These are phyloP conservation scores for Fraxinus sp. DNA, from an alignment of 305 asterid species.

Conservation along the genomic window DNA sequence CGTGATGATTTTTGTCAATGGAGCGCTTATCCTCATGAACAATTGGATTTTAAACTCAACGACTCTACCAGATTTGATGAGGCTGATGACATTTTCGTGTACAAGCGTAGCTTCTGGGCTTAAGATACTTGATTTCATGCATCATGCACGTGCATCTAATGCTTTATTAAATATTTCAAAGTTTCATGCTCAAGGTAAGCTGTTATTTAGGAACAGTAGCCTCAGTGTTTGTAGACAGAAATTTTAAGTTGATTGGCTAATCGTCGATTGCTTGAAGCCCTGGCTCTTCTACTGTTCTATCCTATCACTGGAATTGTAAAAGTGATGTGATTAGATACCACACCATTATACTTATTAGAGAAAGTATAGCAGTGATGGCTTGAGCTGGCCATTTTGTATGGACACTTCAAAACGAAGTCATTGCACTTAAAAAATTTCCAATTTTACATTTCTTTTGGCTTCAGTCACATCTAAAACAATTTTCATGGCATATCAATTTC, in stretches of 20 bases:
- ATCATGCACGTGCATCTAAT: constrained; percentile 32
- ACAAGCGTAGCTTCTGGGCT: constrained; percentile 35
- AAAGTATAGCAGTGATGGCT: not conserved
- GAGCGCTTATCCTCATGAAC: constrained; percentile 6
- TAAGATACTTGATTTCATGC: constrained; percentile 30
- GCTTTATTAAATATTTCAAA: constrained; percentile 23
- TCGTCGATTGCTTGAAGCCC: not conserved
- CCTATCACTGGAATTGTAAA: not conserved
- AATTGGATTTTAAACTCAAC: constrained; percentile 29
- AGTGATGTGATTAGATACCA: not conserved
- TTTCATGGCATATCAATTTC: constrained; percentile 12
- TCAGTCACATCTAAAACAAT: not conserved
- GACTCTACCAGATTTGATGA: constrained; percentile 31
- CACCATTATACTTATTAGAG: not conserved
- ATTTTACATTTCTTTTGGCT: constrained; percentile 6
- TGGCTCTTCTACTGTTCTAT: not conserved
- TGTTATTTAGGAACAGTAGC: constrained; percentile 7
- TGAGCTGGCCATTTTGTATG: not conserved
- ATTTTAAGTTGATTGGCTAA: not conserved
- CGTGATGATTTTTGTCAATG: constrained; percentile 15
- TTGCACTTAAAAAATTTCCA: not conserved
- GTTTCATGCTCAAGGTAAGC: constrained; percentile 24
- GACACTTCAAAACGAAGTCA: not conserved
- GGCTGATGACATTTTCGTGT: constrained; percentile 49
- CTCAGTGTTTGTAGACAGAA: not conserved